phyloP scores from a whole-genome alignment of 305 asterid species.

The Striga hermonthica region DNA sequence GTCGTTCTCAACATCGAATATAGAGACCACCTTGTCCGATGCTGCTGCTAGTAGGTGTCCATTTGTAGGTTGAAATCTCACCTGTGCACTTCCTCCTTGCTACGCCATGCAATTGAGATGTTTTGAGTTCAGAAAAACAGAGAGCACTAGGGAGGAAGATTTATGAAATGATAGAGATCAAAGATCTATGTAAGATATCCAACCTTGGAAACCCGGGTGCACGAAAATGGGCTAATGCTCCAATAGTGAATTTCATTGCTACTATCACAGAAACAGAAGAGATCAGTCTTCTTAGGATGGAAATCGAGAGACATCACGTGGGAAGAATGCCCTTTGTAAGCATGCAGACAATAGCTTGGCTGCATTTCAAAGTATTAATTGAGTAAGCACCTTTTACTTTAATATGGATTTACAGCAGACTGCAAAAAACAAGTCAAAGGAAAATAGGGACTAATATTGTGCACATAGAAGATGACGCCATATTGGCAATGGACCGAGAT shows the following conservation, averaged over 20 bases:
- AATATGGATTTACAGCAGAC: too few relatives aligned
- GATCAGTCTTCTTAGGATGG: slow-evolving; percentile 73
- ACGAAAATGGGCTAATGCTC: slow-evolving; percentile 53
- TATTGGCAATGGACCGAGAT: too few relatives aligned
- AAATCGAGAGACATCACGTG: slow-evolving; percentile 80
- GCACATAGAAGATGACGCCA: too few relatives aligned
- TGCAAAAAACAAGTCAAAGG: too few relatives aligned
- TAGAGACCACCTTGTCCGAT: slow-evolving; percentile 67
- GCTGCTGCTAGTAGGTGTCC: slow-evolving; percentile 79
- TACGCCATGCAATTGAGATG: slow-evolving; percentile 30
- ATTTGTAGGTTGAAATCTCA: slow-evolving; percentile 64
- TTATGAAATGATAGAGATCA: background rate
- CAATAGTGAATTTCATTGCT: slow-evolving; percentile 66
- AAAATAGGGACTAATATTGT: too few relatives aligned
- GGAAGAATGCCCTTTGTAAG: slow-evolving; percentile 57
- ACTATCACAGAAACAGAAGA: slow-evolving; percentile 73
- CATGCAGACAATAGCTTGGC: slow-evolving; percentile 71
- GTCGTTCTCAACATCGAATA: slow-evolving; percentile 75
- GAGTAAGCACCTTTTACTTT: too few relatives aligned
- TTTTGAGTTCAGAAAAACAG: slow-evolving; percentile 2
- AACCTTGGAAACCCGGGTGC: slow-evolving; percentile 71
- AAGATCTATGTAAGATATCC: slow-evolving; percentile 6
- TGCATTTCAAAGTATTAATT: slow-evolving; percentile 31
- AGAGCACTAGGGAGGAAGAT: too few relatives aligned
- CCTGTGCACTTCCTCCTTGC: slow-evolving; percentile 86